These are phyloP conservation scores for Arachnomyces sp. DNA, from an alignment of 2,329 filamentous ascomycete genomes.

Conservation along the genomic window DNA sequence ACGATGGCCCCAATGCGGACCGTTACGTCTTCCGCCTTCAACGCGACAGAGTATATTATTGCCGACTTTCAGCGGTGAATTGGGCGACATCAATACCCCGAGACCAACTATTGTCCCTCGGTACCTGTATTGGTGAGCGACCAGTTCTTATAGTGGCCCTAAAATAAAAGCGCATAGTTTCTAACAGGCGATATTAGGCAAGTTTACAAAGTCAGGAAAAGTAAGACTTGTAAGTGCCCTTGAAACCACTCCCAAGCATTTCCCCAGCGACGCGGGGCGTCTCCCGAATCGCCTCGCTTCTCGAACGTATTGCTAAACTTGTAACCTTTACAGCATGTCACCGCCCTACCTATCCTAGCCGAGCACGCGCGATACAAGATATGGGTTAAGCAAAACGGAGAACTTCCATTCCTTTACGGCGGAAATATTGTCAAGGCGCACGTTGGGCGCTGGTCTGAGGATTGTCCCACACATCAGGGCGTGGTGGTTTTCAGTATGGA, in stretches of 20 bases:
- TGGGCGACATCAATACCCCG: constrained; percentile 78
- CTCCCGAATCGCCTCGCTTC: constrained; percentile 78
- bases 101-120: constrained; percentile 75
- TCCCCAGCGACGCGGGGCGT: too few species aligned
- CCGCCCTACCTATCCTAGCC: constrained; percentile 74
- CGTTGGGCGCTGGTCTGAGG: constrained; percentile 76
- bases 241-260: too few species aligned
- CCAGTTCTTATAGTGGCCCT: too few species aligned
- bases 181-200: not conserved
- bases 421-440: constrained; percentile 79
- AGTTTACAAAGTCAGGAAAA: constrained; percentile 94
- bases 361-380: constrained; percentile 93
- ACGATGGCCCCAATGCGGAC: constrained; percentile 58
- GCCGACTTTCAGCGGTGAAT: constrained; percentile 81
- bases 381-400: constrained; percentile 92
- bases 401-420: constrained; percentile 95
- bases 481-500: constrained; percentile 87
- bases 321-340: constrained; percentile 54
- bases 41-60: constrained; percentile 81
- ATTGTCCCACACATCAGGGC: constrained; percentile 87
- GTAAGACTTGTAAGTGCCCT: constrained; percentile 56
- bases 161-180: too few species aligned
- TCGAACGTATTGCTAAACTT: too few species aligned
- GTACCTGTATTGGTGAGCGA: constrained; percentile 71
- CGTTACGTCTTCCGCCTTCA: constrained; percentile 81